Evolutionary conservation across 495 filamentous ascomycete species (phyloP), one percentile per base, ranked within the genome.

Genomic region (Tuber melanosporum): DNA sequence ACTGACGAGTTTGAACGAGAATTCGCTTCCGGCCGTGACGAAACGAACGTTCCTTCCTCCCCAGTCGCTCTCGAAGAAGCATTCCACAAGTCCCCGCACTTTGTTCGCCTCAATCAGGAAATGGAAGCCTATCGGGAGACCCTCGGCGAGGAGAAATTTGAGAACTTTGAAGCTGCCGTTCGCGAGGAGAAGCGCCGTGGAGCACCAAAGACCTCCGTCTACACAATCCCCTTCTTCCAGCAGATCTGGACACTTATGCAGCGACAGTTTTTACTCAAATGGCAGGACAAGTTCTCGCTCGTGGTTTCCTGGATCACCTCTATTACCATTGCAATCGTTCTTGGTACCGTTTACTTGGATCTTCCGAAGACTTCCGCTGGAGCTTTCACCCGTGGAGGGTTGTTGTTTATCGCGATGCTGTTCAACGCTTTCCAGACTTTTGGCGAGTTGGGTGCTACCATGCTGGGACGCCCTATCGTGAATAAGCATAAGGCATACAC

Each of bases 391-490:
- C 88, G 93, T 81, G 92, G 92, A 75, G 92, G 92, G 85, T 85
- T 94, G 8, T 84, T 94, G 73, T 94, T 94, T 81, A 90, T 93
- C 74, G 85, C 90, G 71, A 87, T 94, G 39, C 84, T 94, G 42
- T 93, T 94, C 86, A 94, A 94, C 81, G 91, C 90, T 69, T 93
- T 94, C 84, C 90, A 93, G 81, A 90, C 92, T 36, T 94, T 94
- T 82, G 88, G 89, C 0, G 92, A 94, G 82, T 85, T 94, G 12
- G 90, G 89, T 14, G 84, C 85, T 2, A 91, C 91, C 0, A 94
- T 94, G 92, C 81, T 90, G 72, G 92, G 92, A 0, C 86, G 92
- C 17, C 88, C 91, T 0, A 90, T 94, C 71, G 86, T 94, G 79
- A 93, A 94, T 79, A 93, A 93, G 82, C 92, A 94, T 82, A 89